Evolutionary conservation across 2,329 filamentous ascomycete species (phyloP), one percentile per base, ranked within the genome.

Genomic region (Cercospora citrullina): DNA sequence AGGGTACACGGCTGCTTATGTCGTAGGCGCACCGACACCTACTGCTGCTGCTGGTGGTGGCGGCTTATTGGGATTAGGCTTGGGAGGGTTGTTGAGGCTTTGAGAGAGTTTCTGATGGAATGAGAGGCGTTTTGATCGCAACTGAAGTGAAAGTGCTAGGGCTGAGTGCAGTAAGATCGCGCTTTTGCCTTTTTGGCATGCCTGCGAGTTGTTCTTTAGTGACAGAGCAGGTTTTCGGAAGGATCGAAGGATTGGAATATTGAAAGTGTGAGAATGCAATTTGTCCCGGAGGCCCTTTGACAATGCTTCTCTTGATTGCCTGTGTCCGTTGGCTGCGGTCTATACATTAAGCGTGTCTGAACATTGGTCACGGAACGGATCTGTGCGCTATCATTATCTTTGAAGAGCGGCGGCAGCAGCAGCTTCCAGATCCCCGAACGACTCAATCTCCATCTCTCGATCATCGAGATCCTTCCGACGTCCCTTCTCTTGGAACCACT

Each of bases 361-460:
- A 23, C 8, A 48, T 6, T 6, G 9, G 18, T 10, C 18, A 5
- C 3, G 4, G 4, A 48, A 6, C 2, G 5, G 9, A 2, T 48
- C 10, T 48, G 18, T 21, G 5, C 7, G 23, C 23, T 30, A 21
- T 12, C 2, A 39, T 36, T 10, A 64, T 18, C 53, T 33, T 48
- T 64, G 62, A 10, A 64, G 39, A 16, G 62, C 62, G 2, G 62
- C 62, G 8, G 90, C 87, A 64, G 92, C 92, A 80, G 94, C 80
- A 48, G 89, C 88, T 81, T 94, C 91, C 73, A 93, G 84, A 79
- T 94, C 91, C 78, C 93, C 90, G 74, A 94, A 81, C 51, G 90
- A 94, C 80, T 93, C 90, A 12, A 91, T 91, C 81, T 92, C 89
- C 65, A 68, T 71, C 84, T 83, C 84, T 77, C 84, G 81, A 83